phyloP scores from a whole-genome alignment of 2,329 filamentous ascomycete species.

The Rhinocladiella similis region DNA sequence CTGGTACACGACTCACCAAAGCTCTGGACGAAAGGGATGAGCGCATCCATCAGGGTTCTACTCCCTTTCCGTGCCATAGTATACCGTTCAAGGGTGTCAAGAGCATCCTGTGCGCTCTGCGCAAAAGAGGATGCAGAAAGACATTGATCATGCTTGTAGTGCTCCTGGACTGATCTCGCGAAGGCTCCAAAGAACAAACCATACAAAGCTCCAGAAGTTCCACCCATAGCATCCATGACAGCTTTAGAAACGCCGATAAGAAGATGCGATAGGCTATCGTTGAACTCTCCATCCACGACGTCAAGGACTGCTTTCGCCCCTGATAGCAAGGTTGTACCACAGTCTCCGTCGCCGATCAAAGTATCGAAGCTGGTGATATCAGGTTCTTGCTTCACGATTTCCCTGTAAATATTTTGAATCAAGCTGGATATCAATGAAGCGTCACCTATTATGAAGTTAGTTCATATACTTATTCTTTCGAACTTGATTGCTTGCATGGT shows the following conservation, averaged over 20 bases:
- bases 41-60: too few species aligned
- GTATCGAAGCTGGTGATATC: constrained; percentile 65
- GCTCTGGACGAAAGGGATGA: too few species aligned
- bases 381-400: constrained; percentile 45
- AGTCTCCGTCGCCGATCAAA: constrained; percentile 66
- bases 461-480: constrained; percentile 30
- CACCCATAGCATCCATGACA: constrained; percentile 64
- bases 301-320: constrained; percentile 45
- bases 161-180: neutral
- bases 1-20: too few species aligned
- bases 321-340: constrained; percentile 61
- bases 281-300: too few species aligned
- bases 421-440: constrained; percentile 8
- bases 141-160: neutral
- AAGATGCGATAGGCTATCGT: constrained; percentile 24
- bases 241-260: constrained; percentile 55
- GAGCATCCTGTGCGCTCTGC: too few species aligned
- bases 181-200: constrained; percentile 19
- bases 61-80: too few species aligned
- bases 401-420: too few species aligned
- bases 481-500: too few species aligned
- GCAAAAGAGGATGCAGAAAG: too few species aligned
- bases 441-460: too few species aligned
- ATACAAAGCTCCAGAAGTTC: constrained; percentile 66
- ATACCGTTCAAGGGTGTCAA: too few species aligned